Evolutionary conservation across 108 stramenopile species (phyloP), one percentile per base, ranked within the genome.

Genomic region (Nitzschia sp.): DNA sequence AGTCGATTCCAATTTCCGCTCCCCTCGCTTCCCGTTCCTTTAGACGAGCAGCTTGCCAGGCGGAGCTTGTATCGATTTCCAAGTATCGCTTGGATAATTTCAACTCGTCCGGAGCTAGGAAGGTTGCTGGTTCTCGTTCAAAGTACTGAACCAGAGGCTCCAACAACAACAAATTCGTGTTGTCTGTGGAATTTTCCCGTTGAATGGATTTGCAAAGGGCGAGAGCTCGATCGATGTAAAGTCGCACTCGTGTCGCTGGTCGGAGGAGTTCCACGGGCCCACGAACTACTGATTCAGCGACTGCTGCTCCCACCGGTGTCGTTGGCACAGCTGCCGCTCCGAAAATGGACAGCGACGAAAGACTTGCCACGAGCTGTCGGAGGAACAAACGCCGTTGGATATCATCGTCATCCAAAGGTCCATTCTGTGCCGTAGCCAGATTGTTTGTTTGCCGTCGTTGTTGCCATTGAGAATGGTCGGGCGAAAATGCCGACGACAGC

Each of bases 241-340:
- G 25, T 33, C 76, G 68, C 4, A 84, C 83, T 3, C 86, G 78
- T 32, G 82, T 61, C 13, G 86, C 82, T 25, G 86, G 86, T 17
- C 80, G 34, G 8, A 88, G 63, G 54, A 72, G 72, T 64, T 80
- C 79, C 2, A 82, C 49, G 2, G 83, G 82, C 2, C 79, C 84
- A 27, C 64, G 38, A 35, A 66, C 64, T 35, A 66, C 49, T 2
- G 68, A n/a, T n/a, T n/a, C 19, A n/a, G 68, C 54, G 2, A n/a
- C 19, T 34, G 33, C 33, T 58, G 57, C n/a, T n/a, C n/a, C n/a
- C n/a, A n/a, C n/a, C 53, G 13, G 45, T 46, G 45, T n/a, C n/a
- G n/a, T n/a, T n/a, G n/a, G n/a, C n/a, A n/a, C n/a, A n/a, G n/a
- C n/a, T n/a, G n/a, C n/a, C n/a, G n/a, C n/a, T n/a, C n/a, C n/a